These are phyloP conservation scores for Hygrophila difformis DNA, from an alignment of 257 asterid species.

Conservation along the genomic window DNA sequence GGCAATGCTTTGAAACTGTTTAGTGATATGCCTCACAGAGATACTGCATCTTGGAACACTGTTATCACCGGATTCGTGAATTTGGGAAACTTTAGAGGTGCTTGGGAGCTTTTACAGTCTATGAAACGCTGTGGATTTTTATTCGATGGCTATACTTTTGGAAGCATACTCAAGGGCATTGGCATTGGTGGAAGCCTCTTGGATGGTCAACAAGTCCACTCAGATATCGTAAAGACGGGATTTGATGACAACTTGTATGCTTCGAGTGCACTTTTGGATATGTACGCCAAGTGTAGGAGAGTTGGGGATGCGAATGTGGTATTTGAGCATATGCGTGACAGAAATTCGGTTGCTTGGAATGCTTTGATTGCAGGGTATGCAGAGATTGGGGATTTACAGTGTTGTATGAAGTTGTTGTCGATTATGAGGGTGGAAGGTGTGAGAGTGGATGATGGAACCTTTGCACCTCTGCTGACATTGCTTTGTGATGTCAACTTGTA, in stretches of 20 bases:
- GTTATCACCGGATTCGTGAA: slow-evolving; percentile 55
- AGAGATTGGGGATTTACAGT: slow-evolving; percentile 31
- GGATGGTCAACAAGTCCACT: too few relatives aligned
- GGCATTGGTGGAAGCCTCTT: too few relatives aligned
- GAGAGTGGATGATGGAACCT: slow-evolving; percentile 65
- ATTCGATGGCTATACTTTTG: slow-evolving; percentile 60
- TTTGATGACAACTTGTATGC: too few relatives aligned
- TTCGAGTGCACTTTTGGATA: slow-evolving; percentile 61
- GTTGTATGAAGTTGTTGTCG: slow-evolving; percentile 39
- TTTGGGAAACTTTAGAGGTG: slow-evolving; percentile 27
- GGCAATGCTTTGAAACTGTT: slow-evolving; percentile 32
- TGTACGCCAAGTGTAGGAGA: slow-evolving; percentile 61
- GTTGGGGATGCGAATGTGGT: slow-evolving; percentile 56
- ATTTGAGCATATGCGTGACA: slow-evolving; percentile 46
- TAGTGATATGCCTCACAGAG: slow-evolving; percentile 67
- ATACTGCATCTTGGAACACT: slow-evolving; percentile 81
- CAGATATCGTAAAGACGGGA: too few relatives aligned
- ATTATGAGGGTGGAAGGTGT: slow-evolving; percentile 54
- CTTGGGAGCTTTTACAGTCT: slow-evolving; percentile 46
- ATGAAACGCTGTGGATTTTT: slow-evolving; percentile 51
- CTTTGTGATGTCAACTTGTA: slow-evolving; percentile 33
- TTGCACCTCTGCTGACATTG: slow-evolving; percentile 65
- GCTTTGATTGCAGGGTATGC: slow-evolving; percentile 76
- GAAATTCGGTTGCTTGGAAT: slow-evolving; percentile 79
- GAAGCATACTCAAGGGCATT: slow-evolving; percentile 71